These are phyloP conservation scores for Magnusiomyces fungicola DNA, from an alignment of 1,139 yeast genomes.

Conservation along the genomic window DNA sequence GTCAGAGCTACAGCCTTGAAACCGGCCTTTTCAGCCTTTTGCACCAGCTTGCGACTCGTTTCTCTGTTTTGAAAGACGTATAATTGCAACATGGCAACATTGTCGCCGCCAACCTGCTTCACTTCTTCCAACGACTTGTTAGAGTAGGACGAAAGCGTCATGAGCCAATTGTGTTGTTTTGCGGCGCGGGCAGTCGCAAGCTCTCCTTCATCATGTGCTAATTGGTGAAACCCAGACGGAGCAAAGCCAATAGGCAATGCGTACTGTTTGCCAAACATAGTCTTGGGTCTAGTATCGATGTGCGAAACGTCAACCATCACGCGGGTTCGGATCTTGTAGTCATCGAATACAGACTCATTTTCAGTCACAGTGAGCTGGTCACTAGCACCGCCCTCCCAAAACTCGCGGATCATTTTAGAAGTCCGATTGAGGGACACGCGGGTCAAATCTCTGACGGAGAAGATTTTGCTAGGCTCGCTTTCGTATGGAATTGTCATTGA, in stretches of 20 bases:
- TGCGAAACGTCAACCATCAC: constrained; percentile 39
- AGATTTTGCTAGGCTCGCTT: constrained; percentile 17
- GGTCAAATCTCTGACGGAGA: constrained; percentile 24
- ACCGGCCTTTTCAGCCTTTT: constrained; percentile 47
- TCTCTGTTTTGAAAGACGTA: constrained; percentile 41
- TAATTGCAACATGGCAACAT: constrained; percentile 35
- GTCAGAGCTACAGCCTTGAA: constrained; percentile 54
- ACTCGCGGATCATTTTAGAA: constrained; percentile 29
- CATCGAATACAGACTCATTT: constrained; percentile 28
- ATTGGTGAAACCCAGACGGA: constrained; percentile 58
- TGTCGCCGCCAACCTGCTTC: constrained; percentile 27
- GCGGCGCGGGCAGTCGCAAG: constrained; percentile 35
- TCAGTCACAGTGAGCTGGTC: constrained; percentile 31
- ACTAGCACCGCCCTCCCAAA: constrained; percentile 36
- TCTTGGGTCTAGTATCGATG: constrained; percentile 34
- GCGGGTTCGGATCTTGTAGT: constrained; percentile 38
- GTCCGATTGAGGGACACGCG: constrained; percentile 24
- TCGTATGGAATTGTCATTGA: too few species aligned
- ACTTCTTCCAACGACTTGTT: constrained; percentile 30
- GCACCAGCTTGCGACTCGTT: constrained; percentile 40
- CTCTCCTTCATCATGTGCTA: constrained; percentile 62
- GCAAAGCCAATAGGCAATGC: constrained; percentile 55
- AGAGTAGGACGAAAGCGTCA: constrained; percentile 33
- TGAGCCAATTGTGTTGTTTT: constrained; percentile 27
- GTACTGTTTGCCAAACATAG: constrained; percentile 38